Conservation (phyloP, 2,329 filamentous ascomycete species). For the Colletotrichum sojae region DNA sequence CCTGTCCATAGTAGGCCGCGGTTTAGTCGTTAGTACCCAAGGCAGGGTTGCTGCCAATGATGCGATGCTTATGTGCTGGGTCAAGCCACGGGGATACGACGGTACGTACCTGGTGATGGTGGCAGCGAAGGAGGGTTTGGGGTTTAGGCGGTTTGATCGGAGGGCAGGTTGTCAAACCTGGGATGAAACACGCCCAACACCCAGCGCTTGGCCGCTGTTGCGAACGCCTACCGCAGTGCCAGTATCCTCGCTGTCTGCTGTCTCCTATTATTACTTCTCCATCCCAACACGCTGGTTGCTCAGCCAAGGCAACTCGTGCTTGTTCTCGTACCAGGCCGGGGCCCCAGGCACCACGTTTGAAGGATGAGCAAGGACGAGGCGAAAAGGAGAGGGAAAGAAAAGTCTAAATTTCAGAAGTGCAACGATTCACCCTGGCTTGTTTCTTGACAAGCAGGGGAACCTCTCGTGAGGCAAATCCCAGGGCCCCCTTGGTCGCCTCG, state of each 20-base stretch:
- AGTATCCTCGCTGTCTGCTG: neutral
- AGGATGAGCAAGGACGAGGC: conserved; percentile 27
- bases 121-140: conserved; percentile 3
- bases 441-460: conserved; percentile 28
- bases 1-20: conserved; percentile 17
- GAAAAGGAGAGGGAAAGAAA: conserved; percentile 15
- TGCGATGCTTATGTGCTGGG: conserved; percentile 13
- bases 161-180: conserved; percentile 39
- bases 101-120: neutral
- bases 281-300: neutral
- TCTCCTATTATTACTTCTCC: neutral
- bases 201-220: conserved; percentile 24
- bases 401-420: conserved; percentile 33
- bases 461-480: conserved; percentile 16
- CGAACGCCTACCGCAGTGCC: conserved; percentile 9
- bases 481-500: conserved; percentile 9
- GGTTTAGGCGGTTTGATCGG: conserved; percentile 27
- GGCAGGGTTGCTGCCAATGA: neutral
- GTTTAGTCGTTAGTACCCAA: neutral
- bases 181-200: conserved; percentile 36
- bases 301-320: neutral
- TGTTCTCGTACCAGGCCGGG: neutral
- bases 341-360: conserved; percentile 11
- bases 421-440: conserved; percentile 27
- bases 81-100: neutral